These are phyloP conservation scores for Candida neerlandica DNA, from an alignment of 1,139 yeast species.

Conservation along the genomic window DNA sequence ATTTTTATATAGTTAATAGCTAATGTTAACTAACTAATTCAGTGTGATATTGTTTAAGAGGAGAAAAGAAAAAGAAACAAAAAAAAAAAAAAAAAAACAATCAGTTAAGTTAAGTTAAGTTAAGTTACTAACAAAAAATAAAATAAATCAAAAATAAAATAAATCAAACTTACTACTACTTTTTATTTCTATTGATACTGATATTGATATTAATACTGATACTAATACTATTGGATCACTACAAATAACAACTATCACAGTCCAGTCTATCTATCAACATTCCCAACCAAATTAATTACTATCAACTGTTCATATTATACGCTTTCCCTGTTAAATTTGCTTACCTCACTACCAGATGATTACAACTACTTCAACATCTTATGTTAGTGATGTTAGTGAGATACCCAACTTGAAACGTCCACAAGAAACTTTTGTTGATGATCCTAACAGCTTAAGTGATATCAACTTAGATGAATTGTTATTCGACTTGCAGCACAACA, in stretches of 20 bases:
- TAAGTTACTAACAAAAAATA: no score
- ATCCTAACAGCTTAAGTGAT: conserved; percentile 38
- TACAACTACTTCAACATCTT: conserved; percentile 8
- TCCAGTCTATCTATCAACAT: no score
- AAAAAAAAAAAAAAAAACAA: not conserved
- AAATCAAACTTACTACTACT: no score
- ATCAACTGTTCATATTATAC: no score
- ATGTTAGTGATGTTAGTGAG: conserved; percentile 24
- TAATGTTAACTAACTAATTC: not conserved
- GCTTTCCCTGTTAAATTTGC: no score
- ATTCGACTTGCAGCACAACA: conserved; percentile 32
- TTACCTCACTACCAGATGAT: not conserved
- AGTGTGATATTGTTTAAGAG: not conserved
- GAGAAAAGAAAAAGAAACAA: not conserved
- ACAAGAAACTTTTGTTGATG: conserved; percentile 48
- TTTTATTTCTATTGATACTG: no score
- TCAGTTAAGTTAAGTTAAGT: not conserved
- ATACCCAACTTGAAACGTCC: conserved; percentile 40
- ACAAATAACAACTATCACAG: no score
- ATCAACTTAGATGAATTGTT: conserved; percentile 39
- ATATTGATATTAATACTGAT: no score
- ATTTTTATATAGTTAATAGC: no score
- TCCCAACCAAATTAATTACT: no score
- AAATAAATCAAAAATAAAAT: no score
- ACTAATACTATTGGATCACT: no score